Evolutionary conservation across 148 eudicot species (phyloP).

Genomic region (Chenopodium suecicum): DNA sequence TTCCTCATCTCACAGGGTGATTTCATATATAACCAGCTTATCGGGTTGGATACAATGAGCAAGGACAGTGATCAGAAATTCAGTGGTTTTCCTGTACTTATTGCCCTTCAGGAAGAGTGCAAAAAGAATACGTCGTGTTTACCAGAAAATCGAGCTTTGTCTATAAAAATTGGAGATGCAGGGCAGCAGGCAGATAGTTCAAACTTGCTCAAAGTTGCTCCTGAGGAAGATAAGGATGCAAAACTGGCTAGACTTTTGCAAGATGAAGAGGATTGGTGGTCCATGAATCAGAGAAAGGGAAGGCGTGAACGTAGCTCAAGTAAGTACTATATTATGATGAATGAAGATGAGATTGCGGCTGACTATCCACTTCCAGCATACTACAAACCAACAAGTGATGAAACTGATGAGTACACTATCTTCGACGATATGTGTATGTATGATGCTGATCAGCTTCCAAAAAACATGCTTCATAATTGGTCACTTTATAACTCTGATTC

Average conservation of each 20-base stretch:
- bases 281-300: constrained; percentile 65
- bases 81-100: constrained; percentile 60
- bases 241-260: constrained; percentile 77
- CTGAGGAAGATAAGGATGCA: constrained; percentile 68
- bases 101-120: constrained; percentile 68
- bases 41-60: constrained; percentile 81
- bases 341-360: constrained; percentile 94
- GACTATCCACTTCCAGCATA: constrained; percentile 96
- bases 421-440: constrained; percentile 58
- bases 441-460: constrained; percentile 68
- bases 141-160: constrained; percentile 23
- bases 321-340: constrained; percentile 81
- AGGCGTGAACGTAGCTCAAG: constrained; percentile 42
- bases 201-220: constrained; percentile 1
- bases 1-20: constrained; percentile 84
- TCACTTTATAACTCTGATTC: constrained; percentile 89
- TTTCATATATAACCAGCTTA: constrained; percentile 81
- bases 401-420: constrained; percentile 84
- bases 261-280: constrained; percentile 81
- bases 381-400: constrained; percentile 66
- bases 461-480: constrained; percentile 95
- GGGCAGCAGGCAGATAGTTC: constrained; percentile 28
- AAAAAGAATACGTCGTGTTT: constrained; percentile 34
- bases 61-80: constrained; percentile 53
- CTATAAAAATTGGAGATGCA: constrained; percentile 48